phyloP scores from a whole-genome alignment of 306 rosid genomes.

The Prosopis cineraria region DNA sequence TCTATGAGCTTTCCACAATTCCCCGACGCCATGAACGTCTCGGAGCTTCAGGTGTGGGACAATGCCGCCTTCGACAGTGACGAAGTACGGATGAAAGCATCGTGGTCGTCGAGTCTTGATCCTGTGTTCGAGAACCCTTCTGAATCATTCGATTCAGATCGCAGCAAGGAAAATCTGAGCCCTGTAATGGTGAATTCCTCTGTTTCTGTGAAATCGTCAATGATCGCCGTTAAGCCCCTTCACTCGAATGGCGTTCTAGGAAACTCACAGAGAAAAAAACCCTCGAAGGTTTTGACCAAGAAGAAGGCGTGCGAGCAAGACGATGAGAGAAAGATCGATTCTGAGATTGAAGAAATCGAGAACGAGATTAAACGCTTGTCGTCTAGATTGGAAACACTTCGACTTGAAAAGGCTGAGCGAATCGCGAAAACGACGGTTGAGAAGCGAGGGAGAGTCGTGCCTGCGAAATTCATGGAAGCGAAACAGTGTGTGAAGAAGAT shows the following conservation, averaged over 20 bases:
- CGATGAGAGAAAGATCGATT: conserved; percentile 49
- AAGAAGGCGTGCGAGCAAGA: conserved; percentile 23
- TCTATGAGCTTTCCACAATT: conserved; percentile 49
- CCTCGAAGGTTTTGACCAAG: conserved; percentile 26
- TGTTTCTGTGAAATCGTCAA: conserved; percentile 32
- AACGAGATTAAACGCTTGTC: conserved; percentile 52
- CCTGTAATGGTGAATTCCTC: conserved; percentile 47
- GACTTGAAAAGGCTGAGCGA: conserved; percentile 47
- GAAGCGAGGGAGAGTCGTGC: conserved; percentile 49
- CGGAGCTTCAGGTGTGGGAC: conserved; percentile 67
- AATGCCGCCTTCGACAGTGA: conserved; percentile 66
- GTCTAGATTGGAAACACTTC: conserved; percentile 51
- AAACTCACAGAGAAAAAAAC: conserved; percentile 45
- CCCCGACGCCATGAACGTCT: conserved; percentile 50
- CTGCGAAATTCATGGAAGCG: conserved; percentile 61
- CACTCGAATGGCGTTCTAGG: conserved; percentile 21
- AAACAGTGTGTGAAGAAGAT: conserved; percentile 44
- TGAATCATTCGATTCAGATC: conserved; percentile 46
- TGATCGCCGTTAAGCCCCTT: conserved; percentile 47
- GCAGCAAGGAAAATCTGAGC: conserved; percentile 65
- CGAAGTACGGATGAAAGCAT: conserved; percentile 34
- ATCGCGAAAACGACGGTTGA: conserved; percentile 42
- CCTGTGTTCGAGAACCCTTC: conserved; percentile 30
- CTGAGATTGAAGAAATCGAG: conserved; percentile 61
- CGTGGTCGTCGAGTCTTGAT: conserved; percentile 51